phyloP scores from a whole-genome alignment of 1,284 basidiomycete genomes.

The Ceratobasidium sp. region DNA sequence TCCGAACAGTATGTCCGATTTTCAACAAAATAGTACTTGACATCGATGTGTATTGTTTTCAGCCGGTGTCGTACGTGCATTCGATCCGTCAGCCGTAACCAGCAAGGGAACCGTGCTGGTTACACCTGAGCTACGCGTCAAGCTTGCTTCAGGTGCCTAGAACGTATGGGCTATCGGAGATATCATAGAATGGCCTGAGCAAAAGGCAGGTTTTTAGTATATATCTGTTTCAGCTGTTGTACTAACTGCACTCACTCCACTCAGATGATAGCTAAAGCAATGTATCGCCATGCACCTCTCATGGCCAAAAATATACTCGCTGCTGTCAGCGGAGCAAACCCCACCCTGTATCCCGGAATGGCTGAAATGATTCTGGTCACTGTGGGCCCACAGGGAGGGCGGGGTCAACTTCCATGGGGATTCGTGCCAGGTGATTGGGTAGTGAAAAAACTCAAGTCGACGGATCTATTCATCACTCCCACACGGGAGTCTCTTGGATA shows the following conservation, averaged over 20 bases:
- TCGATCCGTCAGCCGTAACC: slow-evolving; percentile 21
- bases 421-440: slow-evolving; percentile 43
- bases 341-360: neutral
- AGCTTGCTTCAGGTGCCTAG: slow-evolving; percentile 12
- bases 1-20: neutral
- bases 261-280: slow-evolving; percentile 18
- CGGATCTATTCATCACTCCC: slow-evolving; percentile 30
- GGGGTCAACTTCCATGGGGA: slow-evolving; percentile 17
- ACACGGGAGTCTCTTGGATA: slow-evolving; percentile 25
- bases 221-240: neutral
- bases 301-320: slow-evolving; percentile 39
- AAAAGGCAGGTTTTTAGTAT: slow-evolving; percentile 7
- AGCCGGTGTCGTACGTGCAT: slow-evolving; percentile 63
- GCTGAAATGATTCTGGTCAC: slow-evolving; percentile 29
- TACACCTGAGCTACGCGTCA: slow-evolving; percentile 42
- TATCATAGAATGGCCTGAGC: slow-evolving; percentile 45
- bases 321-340: slow-evolving; percentile 31
- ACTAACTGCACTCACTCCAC: neutral
- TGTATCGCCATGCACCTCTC: slow-evolving; percentile 27
- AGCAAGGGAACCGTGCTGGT: slow-evolving; percentile 31
- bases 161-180: slow-evolving; percentile 44
- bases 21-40: slow-evolving; percentile 50
- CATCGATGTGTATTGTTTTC: slow-evolving; percentile 56
- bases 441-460: slow-evolving; percentile 35
- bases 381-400: slow-evolving; percentile 16